Evolutionary conservation across 441 rosid species (phyloP).

Genomic region (Capsella rubella): DNA sequence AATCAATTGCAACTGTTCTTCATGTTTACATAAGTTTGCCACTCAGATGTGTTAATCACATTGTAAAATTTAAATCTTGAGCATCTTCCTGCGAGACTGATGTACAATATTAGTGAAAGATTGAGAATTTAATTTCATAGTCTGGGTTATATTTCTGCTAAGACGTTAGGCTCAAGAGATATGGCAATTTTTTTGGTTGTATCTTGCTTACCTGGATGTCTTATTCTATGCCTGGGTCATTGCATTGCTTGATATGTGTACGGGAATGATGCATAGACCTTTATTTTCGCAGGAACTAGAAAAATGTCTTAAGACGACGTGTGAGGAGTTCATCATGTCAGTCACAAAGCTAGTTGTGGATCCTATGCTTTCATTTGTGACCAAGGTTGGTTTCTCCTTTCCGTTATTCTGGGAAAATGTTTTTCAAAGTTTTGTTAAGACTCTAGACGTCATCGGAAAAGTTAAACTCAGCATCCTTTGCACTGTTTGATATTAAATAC

Average conservation of each 20-base stretch:
- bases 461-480: constrained; percentile 16
- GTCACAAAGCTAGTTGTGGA: constrained; percentile 94
- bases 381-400: constrained; percentile 68
- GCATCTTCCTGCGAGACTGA: constrained; percentile 20
- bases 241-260: constrained; percentile 26
- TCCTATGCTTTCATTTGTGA: constrained; percentile 94
- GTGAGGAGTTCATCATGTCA: constrained; percentile 99
- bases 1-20: constrained; percentile 2
- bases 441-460: not conserved
- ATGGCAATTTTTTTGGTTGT: not conserved
- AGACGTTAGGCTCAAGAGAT: constrained; percentile 14
- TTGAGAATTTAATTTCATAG: not conserved
- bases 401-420: not conserved
- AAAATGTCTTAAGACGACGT: constrained; percentile 91
- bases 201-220: constrained; percentile 7
- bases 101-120: constrained; percentile 20
- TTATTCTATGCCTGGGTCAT: constrained; percentile 9
- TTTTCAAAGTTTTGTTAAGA: constrained; percentile 10
- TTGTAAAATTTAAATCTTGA: not conserved
- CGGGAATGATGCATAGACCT: constrained; percentile 20
- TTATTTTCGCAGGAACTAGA: constrained; percentile 78
- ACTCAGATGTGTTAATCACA: constrained; percentile 13
- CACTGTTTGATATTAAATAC: constrained; percentile 11
- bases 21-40: constrained; percentile 32
- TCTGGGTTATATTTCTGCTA: constrained; percentile 20